Evolutionary conservation across 169 alveolate species (phyloP), one percentile per base, ranked within the genome.

Genomic region (Hepatocystis sp.): DNA sequence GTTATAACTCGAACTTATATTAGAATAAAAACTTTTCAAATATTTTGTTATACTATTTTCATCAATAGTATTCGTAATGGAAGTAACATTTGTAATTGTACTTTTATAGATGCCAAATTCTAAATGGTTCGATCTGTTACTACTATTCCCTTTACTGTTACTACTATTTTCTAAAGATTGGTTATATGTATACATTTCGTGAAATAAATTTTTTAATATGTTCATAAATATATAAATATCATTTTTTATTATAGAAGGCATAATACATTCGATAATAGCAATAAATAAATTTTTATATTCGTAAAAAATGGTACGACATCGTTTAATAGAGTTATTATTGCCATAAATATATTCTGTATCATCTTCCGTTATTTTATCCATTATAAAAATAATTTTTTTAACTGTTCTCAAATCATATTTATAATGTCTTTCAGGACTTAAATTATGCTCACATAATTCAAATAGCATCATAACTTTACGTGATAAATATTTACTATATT

Each of bases 341-440:
- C 36, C 53, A 15, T 21, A 27, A 28, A 19, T 47, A 15, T 47
- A 19, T 23, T 66, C 47, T 3, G 23, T 47, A 30, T 67, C 55
- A 15, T 44, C 88, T 10, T 10, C 76, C 8, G 44, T 76, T 4
- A 76, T 86, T 55, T 95, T 96, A 53, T 99, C 99, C 34, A 99
- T 98, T 34, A 94, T 90, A 49, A 93, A 96, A 8, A 97, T 92
- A 15, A 97, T 98, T 49, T 97, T 91, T 91, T 98, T 98, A 63
- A 98, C 93, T 1, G 99, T 98, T 61, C 99, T 94, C 19, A 98
- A 91, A 25, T 99, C 99, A 68, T 97, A 98, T 90, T 98, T 99
- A 90, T 98, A 98, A 85, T 98, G 99, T 27, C 98, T 97, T 86
- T 98, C 98, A 17, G 93, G 85, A 27, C 95, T 91, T 58, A 98